Evolutionary conservation across 202 grass and related monocot genomes (phyloP).

Genomic region (Brachypodium distachyon): DNA sequence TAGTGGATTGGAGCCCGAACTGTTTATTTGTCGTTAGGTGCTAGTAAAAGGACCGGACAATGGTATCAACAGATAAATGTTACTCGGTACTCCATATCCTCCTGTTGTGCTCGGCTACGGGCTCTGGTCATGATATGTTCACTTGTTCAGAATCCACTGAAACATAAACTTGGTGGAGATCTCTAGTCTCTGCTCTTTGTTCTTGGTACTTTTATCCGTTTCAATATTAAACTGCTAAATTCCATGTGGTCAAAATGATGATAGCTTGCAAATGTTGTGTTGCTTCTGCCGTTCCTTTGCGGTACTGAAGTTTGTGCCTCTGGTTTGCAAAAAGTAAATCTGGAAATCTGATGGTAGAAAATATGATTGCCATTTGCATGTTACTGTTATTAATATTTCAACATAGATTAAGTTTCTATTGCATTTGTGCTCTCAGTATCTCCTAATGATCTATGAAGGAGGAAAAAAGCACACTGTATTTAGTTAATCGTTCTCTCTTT

Average conservation of each 20-base stretch:
- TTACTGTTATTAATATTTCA: background rate
- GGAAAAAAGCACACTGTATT: background rate
- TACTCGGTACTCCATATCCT: background rate
- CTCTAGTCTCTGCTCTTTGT: background rate
- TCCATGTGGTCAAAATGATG: background rate
- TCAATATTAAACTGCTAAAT: conserved; percentile 4
- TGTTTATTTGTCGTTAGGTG: background rate
- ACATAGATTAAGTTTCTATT: background rate
- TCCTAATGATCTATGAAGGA: background rate
- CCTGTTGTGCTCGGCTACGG: background rate
- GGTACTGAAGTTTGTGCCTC: conserved; percentile 1
- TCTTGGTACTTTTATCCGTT: background rate
- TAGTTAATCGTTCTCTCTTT: background rate
- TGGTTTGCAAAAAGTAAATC: background rate
- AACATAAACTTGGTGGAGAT: background rate
- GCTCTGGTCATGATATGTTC: background rate
- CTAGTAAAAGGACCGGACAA: background rate
- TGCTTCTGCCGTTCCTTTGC: background rate
- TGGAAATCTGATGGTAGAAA: conserved; percentile 1
- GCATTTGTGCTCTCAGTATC: background rate
- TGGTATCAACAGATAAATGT: background rate
- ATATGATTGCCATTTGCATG: background rate
- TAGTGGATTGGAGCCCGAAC: background rate
- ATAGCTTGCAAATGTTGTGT: background rate
- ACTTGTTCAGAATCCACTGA: conserved; percentile 3